Conservation (phyloP, 495 filamentous ascomycete species). For the Daldinia bambusicola region DNA sequence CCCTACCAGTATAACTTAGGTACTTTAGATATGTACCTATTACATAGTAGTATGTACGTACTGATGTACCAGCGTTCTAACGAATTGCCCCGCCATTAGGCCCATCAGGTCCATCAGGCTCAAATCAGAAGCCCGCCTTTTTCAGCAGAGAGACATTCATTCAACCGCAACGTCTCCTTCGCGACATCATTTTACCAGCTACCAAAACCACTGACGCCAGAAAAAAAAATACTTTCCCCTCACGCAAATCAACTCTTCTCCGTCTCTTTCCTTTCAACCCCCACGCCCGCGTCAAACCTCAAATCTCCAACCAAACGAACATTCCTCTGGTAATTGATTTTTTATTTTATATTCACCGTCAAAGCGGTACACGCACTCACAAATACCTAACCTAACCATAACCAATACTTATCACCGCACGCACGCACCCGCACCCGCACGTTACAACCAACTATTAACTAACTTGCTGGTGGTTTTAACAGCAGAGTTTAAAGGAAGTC, state of each 20-base stretch:
- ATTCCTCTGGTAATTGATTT: constrained; percentile 22
- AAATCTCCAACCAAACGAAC: constrained; percentile 41
- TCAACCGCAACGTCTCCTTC: constrained; percentile 26
- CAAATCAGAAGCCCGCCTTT: constrained; percentile 43
- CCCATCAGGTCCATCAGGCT: constrained; percentile 27
- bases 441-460: constrained; percentile 1
- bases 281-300: constrained; percentile 43
- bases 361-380: not conserved
- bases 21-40: too few species aligned
- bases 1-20: too few species aligned
- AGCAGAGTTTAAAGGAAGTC: constrained; percentile 27
- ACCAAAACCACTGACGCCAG: constrained; percentile 41
- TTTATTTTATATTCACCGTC: constrained; percentile 18
- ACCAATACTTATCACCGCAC: constrained; percentile 11
- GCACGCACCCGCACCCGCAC: not conserved
- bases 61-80: constrained; percentile 7
- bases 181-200: constrained; percentile 42
- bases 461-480: constrained; percentile 25
- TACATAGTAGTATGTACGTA: too few species aligned
- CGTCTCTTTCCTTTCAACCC: constrained; percentile 26
- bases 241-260: constrained; percentile 42
- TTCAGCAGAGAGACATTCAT: constrained; percentile 38
- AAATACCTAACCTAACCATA: too few species aligned
- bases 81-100: constrained; percentile 13
- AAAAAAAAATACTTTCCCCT: constrained; percentile 44